phyloP scores from a whole-genome alignment of 768 basidiomycete species.

The Naematelia encephala region DNA sequence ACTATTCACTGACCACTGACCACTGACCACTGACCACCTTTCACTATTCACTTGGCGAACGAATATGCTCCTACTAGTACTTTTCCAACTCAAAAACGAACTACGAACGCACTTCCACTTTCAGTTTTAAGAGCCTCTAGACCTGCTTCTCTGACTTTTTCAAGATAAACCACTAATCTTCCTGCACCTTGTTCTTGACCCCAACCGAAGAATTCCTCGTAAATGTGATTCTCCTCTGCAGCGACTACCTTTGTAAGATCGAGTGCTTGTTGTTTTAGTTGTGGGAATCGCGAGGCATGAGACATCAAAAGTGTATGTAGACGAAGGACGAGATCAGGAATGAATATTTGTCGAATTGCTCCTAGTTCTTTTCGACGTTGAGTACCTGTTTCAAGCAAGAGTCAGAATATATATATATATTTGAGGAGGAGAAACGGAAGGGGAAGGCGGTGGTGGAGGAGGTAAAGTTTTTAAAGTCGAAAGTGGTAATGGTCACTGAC shows the following conservation, averaged over 20 bases:
- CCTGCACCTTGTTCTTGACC: conserved; percentile 55
- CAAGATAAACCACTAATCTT: conserved; percentile 68
- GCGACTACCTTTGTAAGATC: conserved; percentile 80
- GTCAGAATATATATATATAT: neutral
- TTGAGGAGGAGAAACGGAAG: neutral
- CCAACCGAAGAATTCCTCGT: conserved; percentile 69
- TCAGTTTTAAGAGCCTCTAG: conserved; percentile 62
- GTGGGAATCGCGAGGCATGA: conserved; percentile 62
- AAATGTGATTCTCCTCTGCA: conserved; percentile 78
- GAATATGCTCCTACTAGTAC: neutral
- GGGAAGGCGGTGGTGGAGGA: neutral
- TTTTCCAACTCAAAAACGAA: neutral
- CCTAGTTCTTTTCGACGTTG: conserved; percentile 65
- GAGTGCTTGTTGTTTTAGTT: conserved; percentile 68
- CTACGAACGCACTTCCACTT: conserved; percentile 24
- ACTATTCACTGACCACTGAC: no score
- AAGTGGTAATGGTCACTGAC: neutral
- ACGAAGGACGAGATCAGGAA: conserved; percentile 84
- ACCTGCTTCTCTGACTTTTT: conserved; percentile 67
- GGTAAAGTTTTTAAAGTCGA: neutral
- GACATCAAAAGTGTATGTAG: conserved; percentile 69
- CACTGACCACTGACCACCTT: no score
- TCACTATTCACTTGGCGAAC: no score
- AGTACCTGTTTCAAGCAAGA: conserved; percentile 52
- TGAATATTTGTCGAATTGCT: conserved; percentile 80